Conservation (phyloP, 2,329 filamentous ascomycete genomes). For the Sporothrix pallida region DNA sequence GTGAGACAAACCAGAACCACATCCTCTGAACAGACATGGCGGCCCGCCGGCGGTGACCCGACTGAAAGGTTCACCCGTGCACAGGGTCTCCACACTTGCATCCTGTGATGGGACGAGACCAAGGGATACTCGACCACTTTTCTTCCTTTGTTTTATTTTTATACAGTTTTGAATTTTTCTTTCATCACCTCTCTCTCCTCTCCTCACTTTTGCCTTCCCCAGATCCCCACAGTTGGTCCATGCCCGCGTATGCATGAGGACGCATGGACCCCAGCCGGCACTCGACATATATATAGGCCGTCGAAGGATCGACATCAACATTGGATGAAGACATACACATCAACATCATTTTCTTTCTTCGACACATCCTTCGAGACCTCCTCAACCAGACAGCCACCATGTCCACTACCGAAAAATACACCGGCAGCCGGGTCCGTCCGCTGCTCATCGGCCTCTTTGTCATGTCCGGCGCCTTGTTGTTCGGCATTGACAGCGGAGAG, state of each 20-base stretch:
- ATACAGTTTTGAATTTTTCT: not conserved
- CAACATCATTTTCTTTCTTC: not conserved
- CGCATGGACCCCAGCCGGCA: not conserved
- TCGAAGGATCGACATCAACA: not conserved
- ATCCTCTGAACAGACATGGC: not conserved
- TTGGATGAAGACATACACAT: not conserved
- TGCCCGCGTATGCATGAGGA: not conserved
- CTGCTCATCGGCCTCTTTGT: slow-evolving; percentile 18
- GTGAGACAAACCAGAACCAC: not conserved
- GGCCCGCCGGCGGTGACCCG: slow-evolving; percentile 3
- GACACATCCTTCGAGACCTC: not conserved
- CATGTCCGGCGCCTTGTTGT: slow-evolving; percentile 23
- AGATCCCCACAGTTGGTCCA: slow-evolving; percentile 1
- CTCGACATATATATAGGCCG: slow-evolving; percentile 15
- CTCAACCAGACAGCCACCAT: not conserved
- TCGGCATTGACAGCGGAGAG: slow-evolving; percentile 26
- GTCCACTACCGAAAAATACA: not conserved
- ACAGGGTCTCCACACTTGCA: slow-evolving; percentile 13
- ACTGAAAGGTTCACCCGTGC: not conserved
- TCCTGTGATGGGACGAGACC: not conserved
- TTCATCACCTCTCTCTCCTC: not conserved
- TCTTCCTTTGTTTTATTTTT: not conserved
- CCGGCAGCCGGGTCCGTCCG: slow-evolving; percentile 16
- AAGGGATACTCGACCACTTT: not conserved
- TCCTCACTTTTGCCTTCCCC: not conserved